Conservation (phyloP, 192 early-diverging fungal genomes). For the Podila clonocystis region DNA sequence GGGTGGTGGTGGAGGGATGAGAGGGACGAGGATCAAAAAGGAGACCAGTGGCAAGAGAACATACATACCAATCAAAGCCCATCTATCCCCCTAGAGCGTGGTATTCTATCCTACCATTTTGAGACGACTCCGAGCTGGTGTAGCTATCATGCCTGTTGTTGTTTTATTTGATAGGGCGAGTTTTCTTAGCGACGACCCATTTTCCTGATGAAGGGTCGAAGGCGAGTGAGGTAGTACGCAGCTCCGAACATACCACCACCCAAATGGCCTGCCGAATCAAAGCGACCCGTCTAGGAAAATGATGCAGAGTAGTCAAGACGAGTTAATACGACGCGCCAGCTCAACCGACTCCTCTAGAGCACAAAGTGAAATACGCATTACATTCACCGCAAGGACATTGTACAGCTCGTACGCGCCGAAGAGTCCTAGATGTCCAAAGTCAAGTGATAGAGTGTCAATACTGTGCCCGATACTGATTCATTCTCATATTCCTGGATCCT, state of each 20-base stretch:
- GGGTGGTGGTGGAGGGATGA: no score
- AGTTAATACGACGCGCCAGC: no score
- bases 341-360: no score
- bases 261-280: slow-evolving; percentile 60
- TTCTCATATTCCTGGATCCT: background rate
- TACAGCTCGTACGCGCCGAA: slow-evolving; percentile 63
- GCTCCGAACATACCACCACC: slow-evolving; percentile 58
- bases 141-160: background rate
- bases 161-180: background rate
- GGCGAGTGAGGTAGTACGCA: slow-evolving; percentile 53
- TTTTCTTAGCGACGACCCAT: background rate
- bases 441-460: background rate
- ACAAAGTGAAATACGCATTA: slow-evolving; percentile 7
- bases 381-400: slow-evolving; percentile 37
- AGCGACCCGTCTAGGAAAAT: slow-evolving; percentile 40
- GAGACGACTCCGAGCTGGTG: no score
- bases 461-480: background rate
- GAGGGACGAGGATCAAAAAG: no score
- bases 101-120: no score
- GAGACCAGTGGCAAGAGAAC: no score
- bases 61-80: no score
- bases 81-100: no score
- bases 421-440: slow-evolving; percentile 21
- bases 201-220: slow-evolving; percentile 35
- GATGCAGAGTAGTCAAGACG: background rate